Base-by-base conservation (phyloP, 495 filamentous ascomycete genomes). In the Stereocaulon alpinum region DNA sequence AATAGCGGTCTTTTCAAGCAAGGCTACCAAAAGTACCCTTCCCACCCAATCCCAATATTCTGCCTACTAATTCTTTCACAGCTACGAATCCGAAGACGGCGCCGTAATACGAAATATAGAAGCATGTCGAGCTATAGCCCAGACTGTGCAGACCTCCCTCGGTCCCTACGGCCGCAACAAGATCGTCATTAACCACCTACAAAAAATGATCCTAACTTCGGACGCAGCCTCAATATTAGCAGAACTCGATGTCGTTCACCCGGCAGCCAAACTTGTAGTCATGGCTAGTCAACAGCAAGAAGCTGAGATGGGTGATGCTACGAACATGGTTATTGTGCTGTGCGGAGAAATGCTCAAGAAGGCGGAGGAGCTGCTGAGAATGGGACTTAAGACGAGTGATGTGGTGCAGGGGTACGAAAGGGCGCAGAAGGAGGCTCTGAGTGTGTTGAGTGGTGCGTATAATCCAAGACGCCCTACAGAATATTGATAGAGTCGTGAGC, bases 261-360 rank as follows among this genome's bases (percentile, higher is more conserved):
- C 94, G 59, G 94, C 94, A 43, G 94, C 94, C 12, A 99, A 99
- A 74, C 77, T 99, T 54, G 76, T 97, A n/a, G 94, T 99, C 57
- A 97, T 99, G 94, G 91, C 94, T 43, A 91, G 87, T 74, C 94
- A 99, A 70, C 94, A 99, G 76, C 94, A 97, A 73, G 94, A 99
- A 70, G 82, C 89, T 45, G 94, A 99, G 82, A 96, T 99, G 86
- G 94, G 94, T 50, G 94, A 99, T 76, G 93, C 88, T 55, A 99
- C 94, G 32, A 99, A 99, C 75, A 70, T 99, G 74, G 94, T 99
- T 60, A 96, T 97, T 66, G 81, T 99, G 55, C 74, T 99, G 60
- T 94, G 94, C 5, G 94, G 94, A 58, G 94, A 99, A 77, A 77
- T 99, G 66, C 73, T 99, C 64, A 93, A 90, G 78, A 96, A 97